phyloP scores from a whole-genome alignment of 73 alveolate species.

The Paramecium octaurelia region DNA sequence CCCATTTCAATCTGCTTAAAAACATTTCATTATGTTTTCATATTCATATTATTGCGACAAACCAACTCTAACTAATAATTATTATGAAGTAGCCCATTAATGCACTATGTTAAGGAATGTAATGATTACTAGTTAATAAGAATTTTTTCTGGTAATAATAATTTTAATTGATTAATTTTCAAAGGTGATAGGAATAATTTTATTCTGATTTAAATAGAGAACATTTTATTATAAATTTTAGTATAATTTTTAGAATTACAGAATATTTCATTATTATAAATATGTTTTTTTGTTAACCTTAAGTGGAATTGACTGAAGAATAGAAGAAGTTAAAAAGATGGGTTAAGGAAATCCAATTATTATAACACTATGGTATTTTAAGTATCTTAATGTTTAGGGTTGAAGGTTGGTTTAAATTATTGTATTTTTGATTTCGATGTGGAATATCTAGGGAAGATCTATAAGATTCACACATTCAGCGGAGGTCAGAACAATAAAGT shows the following conservation, averaged over 20 bases:
- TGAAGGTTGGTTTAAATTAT: not conserved
- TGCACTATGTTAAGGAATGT: too few relatives aligned
- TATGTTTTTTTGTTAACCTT: not conserved
- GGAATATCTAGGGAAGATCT: not conserved
- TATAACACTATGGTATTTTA: not conserved
- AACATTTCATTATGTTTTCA: too few relatives aligned
- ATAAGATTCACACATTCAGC: not conserved
- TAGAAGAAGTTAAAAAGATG: not conserved
- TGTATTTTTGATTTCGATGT: not conserved
- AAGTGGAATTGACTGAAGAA: not conserved
- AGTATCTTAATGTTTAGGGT: not conserved
- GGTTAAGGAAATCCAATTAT: not conserved
- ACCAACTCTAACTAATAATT: too few relatives aligned
- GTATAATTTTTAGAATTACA: not conserved
- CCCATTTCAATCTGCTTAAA: too few relatives aligned
- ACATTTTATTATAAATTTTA: too few relatives aligned
- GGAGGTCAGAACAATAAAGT: slow-evolving; percentile 10
- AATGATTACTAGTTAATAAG: too few relatives aligned
- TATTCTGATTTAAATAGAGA: too few relatives aligned
- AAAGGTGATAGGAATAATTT: too few relatives aligned
- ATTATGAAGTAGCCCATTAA: too few relatives aligned
- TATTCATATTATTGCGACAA: too few relatives aligned
- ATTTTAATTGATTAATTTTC: too few relatives aligned
- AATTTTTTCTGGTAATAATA: too few relatives aligned
- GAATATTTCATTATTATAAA: not conserved